A percentile compares a stretch with the other conserved stretches of the same genome.
Evolutionary conservation across 1,139 yeast species (phyloP).

Genomic region (Tardiomyces blankii): DNA sequence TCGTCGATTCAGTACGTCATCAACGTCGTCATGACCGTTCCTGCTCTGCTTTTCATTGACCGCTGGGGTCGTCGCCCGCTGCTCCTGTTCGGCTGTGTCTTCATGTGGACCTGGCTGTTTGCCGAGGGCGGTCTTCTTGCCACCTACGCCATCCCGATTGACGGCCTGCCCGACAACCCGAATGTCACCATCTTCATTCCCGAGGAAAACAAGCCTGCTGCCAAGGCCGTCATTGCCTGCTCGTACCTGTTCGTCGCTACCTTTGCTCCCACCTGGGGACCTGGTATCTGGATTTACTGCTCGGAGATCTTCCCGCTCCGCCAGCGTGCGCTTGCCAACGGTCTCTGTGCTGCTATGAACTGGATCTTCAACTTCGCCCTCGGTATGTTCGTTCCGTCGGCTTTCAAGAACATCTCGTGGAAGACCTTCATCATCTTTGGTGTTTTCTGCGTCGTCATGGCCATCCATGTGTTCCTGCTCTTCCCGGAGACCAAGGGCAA

Average conservation of each 20-base stretch:
- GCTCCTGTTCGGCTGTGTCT: constrained; percentile 28
- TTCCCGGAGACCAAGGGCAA: constrained; percentile 57
- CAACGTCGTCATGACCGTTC: constrained; percentile 31
- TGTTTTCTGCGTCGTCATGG: constrained; percentile 26
- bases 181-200: constrained; percentile 41
- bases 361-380: constrained; percentile 33
- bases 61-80: constrained; percentile 43
- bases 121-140: constrained; percentile 35
- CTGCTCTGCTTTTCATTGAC: constrained; percentile 38
- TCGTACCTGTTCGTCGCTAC: constrained; percentile 55
- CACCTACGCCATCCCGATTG: constrained; percentile 20
- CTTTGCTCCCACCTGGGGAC: constrained; percentile 61
- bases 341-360: constrained; percentile 39
- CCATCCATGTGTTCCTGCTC: constrained; percentile 29
- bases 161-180: constrained; percentile 27
- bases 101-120: constrained; percentile 35
- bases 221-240: constrained; percentile 46
- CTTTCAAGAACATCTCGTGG: constrained; percentile 5
- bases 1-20: constrained; percentile 45
- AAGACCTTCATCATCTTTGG: constrained; percentile 9
- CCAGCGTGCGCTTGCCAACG: constrained; percentile 40
- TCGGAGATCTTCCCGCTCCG: constrained; percentile 40
- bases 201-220: constrained; percentile 25
- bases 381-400: constrained; percentile 11
- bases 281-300: constrained; percentile 49